A percentile compares a stretch with the other conserved stretches of the same genome.
phyloP scores from a whole-genome alignment of 257 asterid species.

The Rubia yunnanensis region DNA sequence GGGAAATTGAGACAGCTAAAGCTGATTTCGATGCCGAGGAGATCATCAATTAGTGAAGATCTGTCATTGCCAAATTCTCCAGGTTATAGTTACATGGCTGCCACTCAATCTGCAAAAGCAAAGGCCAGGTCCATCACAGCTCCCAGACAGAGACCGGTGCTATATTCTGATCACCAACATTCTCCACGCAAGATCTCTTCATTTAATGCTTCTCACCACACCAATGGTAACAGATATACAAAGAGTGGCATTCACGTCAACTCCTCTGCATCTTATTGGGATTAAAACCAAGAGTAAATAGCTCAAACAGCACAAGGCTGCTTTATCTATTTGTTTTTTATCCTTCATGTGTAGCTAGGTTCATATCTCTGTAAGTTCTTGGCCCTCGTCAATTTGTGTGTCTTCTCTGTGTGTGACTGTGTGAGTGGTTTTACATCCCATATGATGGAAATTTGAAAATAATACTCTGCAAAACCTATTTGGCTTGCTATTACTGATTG shows the following conservation, averaged over 20 bases:
- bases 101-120: conserved; percentile 84
- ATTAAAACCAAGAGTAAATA: not conserved
- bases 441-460: not conserved
- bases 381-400: not conserved
- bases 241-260: conserved; percentile 28
- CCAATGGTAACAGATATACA: conserved; percentile 14
- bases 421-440: not conserved
- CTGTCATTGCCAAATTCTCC: conserved; percentile 57
- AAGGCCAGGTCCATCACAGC: conserved; percentile 69
- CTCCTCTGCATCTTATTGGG: conserved; percentile 19
- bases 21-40: conserved; percentile 50
- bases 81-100: conserved; percentile 56
- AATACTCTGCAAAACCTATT: too few relatives aligned
- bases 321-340: too few relatives aligned
- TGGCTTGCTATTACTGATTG: too few relatives aligned
- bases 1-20: conserved; percentile 27
- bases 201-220: conserved; percentile 25
- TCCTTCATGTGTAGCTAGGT: not conserved
- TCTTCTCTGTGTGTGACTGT: not conserved
- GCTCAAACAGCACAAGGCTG: not conserved
- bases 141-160: conserved; percentile 55
- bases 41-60: conserved; percentile 58
- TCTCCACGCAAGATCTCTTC: conserved; percentile 55
- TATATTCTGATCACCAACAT: conserved; percentile 44
- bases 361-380: not conserved